Evolutionary conservation across 805 yeast species (phyloP), one percentile per base, ranked within the genome.

Genomic region (Zygosaccharomyces bailii): DNA sequence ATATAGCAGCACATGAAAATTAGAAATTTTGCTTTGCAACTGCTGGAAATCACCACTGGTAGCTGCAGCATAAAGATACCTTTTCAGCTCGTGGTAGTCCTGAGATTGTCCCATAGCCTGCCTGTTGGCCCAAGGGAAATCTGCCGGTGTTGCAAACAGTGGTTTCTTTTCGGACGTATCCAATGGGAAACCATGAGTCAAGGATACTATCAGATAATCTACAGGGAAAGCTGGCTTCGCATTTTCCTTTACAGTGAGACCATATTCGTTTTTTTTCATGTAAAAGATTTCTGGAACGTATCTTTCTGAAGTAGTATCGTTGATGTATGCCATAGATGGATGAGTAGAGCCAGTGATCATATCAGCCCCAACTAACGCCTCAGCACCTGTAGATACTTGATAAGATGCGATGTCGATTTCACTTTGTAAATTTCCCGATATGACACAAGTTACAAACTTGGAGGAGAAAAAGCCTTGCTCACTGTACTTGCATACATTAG

Each of bases 261-360:
- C 86, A 66, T 93, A 93, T 67, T 93, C 97, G 61, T 93, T 93
- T 48, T 79, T 75, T 61, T 79, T 81, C 65, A 81, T 80, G 71
- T 84, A 93, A 58, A 86, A 86, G 19, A 93, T 84, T 50, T 93
- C 99, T 0, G 99, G 99, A 11, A 93, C 98, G 55, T 91, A 93
- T 44, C 96, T 75, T 7, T 73, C 75, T 14, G 75, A 73, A 32
- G 78, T 77, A n/a, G 87, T 81, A 21, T 79, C 83, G 58, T 86
- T 84, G 51, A 93, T 81, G 54, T 80, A 84, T 60, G 91, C 82
- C 71, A 84, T 80, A 16, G 89, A 80, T 0, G 99, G 97, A 59
- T 89, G 91, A 0, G 96, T 86, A 1, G 95, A 85, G 0, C 96
- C 91, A 24, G 82, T 74, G 23, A 93, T 80, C 52, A 91, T 76